Evolutionary conservation across 2,329 filamentous ascomycete genomes (phyloP), one percentile per base, ranked within the genome.

Genomic region (Alternaria sp.): DNA sequence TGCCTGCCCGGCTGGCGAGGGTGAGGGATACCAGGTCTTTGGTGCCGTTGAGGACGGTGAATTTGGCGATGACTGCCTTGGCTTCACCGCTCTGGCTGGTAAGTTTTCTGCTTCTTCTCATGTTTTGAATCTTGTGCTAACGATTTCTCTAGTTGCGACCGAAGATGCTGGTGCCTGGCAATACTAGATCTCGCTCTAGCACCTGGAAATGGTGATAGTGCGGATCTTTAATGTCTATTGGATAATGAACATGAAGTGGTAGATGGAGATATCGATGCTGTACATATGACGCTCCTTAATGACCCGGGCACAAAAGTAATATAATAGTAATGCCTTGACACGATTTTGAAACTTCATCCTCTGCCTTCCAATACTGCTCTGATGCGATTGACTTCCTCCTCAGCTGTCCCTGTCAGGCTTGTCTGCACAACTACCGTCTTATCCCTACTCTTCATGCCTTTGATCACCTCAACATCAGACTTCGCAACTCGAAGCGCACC

Each of bases 381-480:
- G 60, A 75, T 68, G 11, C 66, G 62, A 50, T 70, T 65, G 2
- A 78, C 56, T 21, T 75, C 67, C 19, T 76, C 71, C 56, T 75
- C 73, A 19, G 68, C 57, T 30, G 67, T 71, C 47, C 61, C 59
- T 3, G 66, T 60, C 11, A 26, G 17, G 15, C 36, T 44, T 7
- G 66, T 62, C 25, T 65, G 66, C 5, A 79, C 51, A 13, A 61
- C 56, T 5, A 79, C 66, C 0, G 85, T 89, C 79, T 93, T 93
- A 46, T 90, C 86, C 60, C 86, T 84, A 19, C 87, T 89, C 75
- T 89, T 92, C 57, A 85, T 74, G 0, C 90, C 90, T 15, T 87
- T 87, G 12, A 86, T 84, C 44, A 93, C 85, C 46, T 86, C 82
- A 1, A 92, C 79, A 63, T 88, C 84, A 1, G 90, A 89, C 73